Base-by-base conservation (phyloP, 1,139 yeast species). In the Pichia sp. region DNA sequence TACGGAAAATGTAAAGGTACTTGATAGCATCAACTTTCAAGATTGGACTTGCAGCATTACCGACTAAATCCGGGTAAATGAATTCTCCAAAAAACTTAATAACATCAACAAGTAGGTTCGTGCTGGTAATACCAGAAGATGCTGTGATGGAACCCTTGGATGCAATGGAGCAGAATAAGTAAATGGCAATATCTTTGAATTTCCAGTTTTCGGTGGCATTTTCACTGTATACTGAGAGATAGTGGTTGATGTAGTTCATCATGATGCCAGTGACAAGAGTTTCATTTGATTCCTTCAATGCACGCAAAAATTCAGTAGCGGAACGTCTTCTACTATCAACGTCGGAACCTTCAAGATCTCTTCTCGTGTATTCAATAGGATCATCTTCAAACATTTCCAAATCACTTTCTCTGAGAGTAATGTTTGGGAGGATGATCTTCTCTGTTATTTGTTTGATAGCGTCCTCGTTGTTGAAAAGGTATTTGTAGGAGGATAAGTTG, bases 371-470 rank as follows among this genome's bases (percentile, higher is more conserved):
- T 51, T 85, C 93, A 36, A 91, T 81, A 27, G 98, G 98, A 54
- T 93, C 98, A 59, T 93, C 98, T 60, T 91, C 98, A 59, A 93
- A 91, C 46, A 79, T 59, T 57, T 93, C 98, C 52, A 86, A 87
- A 55, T 93, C 99, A 6, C 81, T 69, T 40, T 82, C 88, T 54
- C 91, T 80, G 51, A 91, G 70, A 16, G 79, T 73, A 52, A 88
- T 77, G 55, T 91, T 93, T 27, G 98, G 98, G 43, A 93, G 67
- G 36, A 93, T 77, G 45, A 91, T 82, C 49, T 81, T 81, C 51
- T 82, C 85, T 11, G 88, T 75, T 35, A 93, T 74, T 53, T 83
- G 87, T 48, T 76, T 75, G 51, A 88, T 66, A 5, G 88, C 78
- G 15, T 64, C 65, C 42, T 81, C 88, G 39, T 66, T 74, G 50